A percentile compares a stretch with the other conserved stretches of the same genome.
phyloP scores from a whole-genome alignment of 108 stramenopile species.

The Tribonema minus region DNA sequence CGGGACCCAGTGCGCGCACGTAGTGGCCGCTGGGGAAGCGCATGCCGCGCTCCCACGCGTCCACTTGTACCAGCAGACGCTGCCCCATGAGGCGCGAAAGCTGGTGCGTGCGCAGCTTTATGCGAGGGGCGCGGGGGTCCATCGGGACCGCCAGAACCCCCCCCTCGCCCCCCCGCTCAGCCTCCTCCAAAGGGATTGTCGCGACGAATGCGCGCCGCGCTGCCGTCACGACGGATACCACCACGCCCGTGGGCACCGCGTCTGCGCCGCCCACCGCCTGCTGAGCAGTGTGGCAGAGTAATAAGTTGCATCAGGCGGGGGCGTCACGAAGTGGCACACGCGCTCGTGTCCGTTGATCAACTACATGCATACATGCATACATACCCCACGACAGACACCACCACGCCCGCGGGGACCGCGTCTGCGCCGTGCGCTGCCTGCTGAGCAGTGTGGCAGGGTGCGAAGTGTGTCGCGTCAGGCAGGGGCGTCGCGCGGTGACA shows the following conservation, averaged over 20 bases:
- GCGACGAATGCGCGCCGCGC: slow-evolving; percentile 36
- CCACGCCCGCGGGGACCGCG: neutral
- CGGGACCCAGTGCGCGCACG: slow-evolving; percentile 30
- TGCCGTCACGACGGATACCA: slow-evolving; percentile 13
- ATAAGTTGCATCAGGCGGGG: no score
- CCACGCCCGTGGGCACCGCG: neutral
- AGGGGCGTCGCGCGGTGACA: no score
- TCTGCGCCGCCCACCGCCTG: no score
- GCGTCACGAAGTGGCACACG: no score
- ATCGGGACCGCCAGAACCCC: slow-evolving; percentile 38
- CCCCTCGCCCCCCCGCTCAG: neutral
- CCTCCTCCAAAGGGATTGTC: slow-evolving; percentile 27
- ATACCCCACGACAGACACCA: slow-evolving; percentile 19
- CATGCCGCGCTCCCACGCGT: slow-evolving; percentile 20
- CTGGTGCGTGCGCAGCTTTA: slow-evolving; percentile 28
- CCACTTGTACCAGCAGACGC: slow-evolving; percentile 24
- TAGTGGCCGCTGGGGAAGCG: slow-evolving; percentile 34
- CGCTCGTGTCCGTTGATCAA: no score
- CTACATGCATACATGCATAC: no score
- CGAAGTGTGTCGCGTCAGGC: no score
- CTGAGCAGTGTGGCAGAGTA: no score
- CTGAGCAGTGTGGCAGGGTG: no score
- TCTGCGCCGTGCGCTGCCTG: no score
- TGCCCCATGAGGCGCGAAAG: slow-evolving; percentile 23
- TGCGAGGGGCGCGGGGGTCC: slow-evolving; percentile 35